Percentiles rank a stretch among this genome's conserved stretches.
phyloP scores from a whole-genome alignment of 2,329 filamentous ascomycete genomes.

The Coniochaeta pulveracea region DNA sequence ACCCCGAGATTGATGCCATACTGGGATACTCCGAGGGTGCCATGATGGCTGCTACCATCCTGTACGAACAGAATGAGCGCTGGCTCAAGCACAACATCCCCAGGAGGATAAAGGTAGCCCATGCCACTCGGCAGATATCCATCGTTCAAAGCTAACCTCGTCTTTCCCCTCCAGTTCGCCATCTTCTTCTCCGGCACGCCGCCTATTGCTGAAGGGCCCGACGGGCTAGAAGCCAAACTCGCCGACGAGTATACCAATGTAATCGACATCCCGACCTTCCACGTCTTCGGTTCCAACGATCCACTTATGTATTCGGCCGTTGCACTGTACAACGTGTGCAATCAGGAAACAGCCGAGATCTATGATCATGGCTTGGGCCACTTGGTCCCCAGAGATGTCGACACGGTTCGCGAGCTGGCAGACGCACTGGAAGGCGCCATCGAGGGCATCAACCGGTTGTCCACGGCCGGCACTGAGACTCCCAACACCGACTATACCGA shows the following conservation, averaged over 20 bases:
- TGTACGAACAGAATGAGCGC: neutral
- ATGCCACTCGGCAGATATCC: neutral
- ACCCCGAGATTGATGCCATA: constrained; percentile 14
- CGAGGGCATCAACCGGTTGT: constrained; percentile 7
- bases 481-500: constrained; percentile 1
- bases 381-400: constrained; percentile 28
- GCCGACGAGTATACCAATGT: constrained; percentile 17
- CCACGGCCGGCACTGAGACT: neutral
- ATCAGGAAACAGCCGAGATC: constrained; percentile 28
- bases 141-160: neutral
- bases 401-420: constrained; percentile 13
- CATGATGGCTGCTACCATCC: constrained; percentile 11
- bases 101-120: constrained; percentile 1
- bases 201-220: constrained; percentile 16
- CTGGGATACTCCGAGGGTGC: constrained; percentile 15
- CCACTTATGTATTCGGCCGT: constrained; percentile 34
- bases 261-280: constrained; percentile 23
- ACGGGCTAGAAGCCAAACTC: constrained; percentile 15
- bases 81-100: neutral
- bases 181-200: constrained; percentile 33
- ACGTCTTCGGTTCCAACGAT: constrained; percentile 28
- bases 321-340: constrained; percentile 36
- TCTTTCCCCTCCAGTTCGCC: constrained; percentile 20
- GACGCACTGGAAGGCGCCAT: constrained; percentile 11
- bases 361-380: constrained; percentile 41